Conservation (phyloP, 805 yeast species). For the Monosporozyma solicola region DNA sequence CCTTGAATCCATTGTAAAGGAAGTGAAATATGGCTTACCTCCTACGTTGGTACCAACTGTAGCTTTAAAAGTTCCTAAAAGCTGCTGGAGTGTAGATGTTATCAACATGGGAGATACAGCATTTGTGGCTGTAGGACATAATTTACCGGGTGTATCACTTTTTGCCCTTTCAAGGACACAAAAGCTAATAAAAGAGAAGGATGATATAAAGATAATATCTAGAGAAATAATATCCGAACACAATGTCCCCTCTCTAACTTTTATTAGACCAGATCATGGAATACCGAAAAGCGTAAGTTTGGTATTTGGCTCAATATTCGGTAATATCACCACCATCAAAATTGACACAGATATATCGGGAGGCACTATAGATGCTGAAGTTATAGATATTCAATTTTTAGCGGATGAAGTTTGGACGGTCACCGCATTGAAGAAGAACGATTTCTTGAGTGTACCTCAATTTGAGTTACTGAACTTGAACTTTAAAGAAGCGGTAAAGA, state of each 20-base stretch:
- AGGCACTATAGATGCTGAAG: conserved; percentile 1
- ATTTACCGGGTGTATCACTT: conserved; percentile 15
- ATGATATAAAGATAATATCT: background rate
- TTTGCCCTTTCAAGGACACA: conserved; percentile 6
- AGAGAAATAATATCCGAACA: conserved; percentile 10
- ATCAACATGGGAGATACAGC: conserved; percentile 1
- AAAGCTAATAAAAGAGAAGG: background rate
- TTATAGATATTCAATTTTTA: conserved; percentile 16
- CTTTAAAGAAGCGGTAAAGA: conserved; percentile 13
- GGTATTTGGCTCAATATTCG: conserved; percentile 12
- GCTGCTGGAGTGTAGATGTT: conserved; percentile 23
- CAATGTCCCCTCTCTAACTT: conserved; percentile 15
- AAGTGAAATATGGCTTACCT: background rate
- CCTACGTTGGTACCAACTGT: conserved; percentile 6
- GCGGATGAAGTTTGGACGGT: conserved; percentile 13
- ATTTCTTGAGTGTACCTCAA: conserved; percentile 14
- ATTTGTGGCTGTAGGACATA: conserved; percentile 18
- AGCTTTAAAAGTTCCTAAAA: conserved; percentile 8
- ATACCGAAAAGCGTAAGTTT: conserved; percentile 10
- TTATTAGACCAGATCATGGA: conserved; percentile 1
- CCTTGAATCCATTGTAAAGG: conserved; percentile 11
- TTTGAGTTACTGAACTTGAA: conserved; percentile 19
- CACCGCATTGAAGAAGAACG: conserved; percentile 11
- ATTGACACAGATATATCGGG: background rate
- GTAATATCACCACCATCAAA: conserved; percentile 14